Conservation (phyloP, 768 basidiomycete species). For the Peribolospora kevripleyi region DNA sequence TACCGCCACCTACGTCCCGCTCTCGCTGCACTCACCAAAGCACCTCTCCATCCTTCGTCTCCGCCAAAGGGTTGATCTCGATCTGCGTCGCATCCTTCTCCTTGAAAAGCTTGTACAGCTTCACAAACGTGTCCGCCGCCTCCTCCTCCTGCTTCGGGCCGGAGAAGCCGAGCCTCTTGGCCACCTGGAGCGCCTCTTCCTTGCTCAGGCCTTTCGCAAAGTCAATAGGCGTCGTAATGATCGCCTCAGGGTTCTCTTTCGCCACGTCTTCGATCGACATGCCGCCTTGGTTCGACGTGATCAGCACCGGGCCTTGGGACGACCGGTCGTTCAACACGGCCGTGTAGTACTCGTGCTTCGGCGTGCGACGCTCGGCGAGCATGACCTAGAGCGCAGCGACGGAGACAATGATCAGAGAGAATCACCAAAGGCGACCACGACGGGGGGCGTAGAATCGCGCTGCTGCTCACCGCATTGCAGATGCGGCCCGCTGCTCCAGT, state of each 20-base stretch:
- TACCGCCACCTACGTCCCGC: background rate
- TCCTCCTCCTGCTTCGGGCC: slow-evolving; percentile 43
- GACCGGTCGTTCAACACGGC: slow-evolving; percentile 88
- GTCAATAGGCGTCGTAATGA: slow-evolving; percentile 81
- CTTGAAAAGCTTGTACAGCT: slow-evolving; percentile 89
- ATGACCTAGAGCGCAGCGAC: slow-evolving; percentile 41
- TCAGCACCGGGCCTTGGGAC: slow-evolving; percentile 68
- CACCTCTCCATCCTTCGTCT: slow-evolving; percentile 71
- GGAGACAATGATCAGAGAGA: background rate
- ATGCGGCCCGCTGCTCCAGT: slow-evolving; percentile 75
- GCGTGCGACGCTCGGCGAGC: slow-evolving; percentile 83
- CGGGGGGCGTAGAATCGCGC: background rate
- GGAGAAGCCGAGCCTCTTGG: slow-evolving; percentile 77
- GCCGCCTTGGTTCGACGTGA: slow-evolving; percentile 80
- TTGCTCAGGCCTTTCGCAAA: slow-evolving; percentile 57
- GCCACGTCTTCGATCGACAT: slow-evolving; percentile 99
- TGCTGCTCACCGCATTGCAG: slow-evolving; percentile 62
- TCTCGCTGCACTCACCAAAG: slow-evolving; percentile 42
- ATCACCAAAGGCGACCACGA: background rate
- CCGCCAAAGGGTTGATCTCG: slow-evolving; percentile 94
- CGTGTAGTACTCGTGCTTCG: slow-evolving; percentile 91
- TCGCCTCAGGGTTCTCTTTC: slow-evolving; percentile 74
- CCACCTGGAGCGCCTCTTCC: slow-evolving; percentile 44
- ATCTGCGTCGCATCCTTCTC: slow-evolving; percentile 99
- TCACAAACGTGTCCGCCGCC: slow-evolving; percentile 79